Percentiles rank a stretch among this genome's conserved stretches.
Conservation (phyloP, 306 rosid genomes). For the Hippophae tibetana region DNA sequence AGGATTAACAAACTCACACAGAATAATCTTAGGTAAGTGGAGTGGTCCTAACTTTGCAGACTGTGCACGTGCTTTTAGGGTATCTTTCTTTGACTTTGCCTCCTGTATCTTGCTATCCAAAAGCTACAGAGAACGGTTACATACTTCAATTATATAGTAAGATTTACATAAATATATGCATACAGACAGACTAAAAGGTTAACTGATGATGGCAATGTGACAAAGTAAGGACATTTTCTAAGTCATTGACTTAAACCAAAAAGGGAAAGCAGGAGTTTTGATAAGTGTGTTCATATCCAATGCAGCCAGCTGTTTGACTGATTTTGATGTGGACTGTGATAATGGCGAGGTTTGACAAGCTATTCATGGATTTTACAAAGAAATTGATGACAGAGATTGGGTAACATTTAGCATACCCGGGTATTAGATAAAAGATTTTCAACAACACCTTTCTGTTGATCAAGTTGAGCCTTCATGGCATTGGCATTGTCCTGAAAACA, state of each 20-base stretch:
- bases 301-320: not conserved
- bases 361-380: not conserved
- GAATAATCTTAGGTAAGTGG: slow-evolving; percentile 14
- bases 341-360: not conserved
- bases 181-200: not conserved
- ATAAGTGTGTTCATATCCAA: no score
- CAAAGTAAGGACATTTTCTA: not conserved
- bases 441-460: slow-evolving; percentile 89
- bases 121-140: slow-evolving; percentile 41
- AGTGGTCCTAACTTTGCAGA: slow-evolving; percentile 68
- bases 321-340: not conserved
- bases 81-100: slow-evolving; percentile 91
- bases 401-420: slow-evolving; percentile 40
- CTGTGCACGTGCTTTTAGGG: slow-evolving; percentile 90
- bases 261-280: not conserved
- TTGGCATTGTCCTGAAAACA: slow-evolving; percentile 83
- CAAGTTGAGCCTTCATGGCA: slow-evolving; percentile 83
- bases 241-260: not conserved
- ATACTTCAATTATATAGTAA: not conserved
- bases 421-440: slow-evolving; percentile 91
- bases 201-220: not conserved
- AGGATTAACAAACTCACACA: slow-evolving; percentile 11
- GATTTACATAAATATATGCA: not conserved
- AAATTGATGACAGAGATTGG: not conserved
- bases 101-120: slow-evolving; percentile 93